A percentile compares a stretch with the other conserved stretches of the same genome.
Evolutionary conservation across 306 rosid species (phyloP).

Genomic region (Ammopiptanthus mongolicus): DNA sequence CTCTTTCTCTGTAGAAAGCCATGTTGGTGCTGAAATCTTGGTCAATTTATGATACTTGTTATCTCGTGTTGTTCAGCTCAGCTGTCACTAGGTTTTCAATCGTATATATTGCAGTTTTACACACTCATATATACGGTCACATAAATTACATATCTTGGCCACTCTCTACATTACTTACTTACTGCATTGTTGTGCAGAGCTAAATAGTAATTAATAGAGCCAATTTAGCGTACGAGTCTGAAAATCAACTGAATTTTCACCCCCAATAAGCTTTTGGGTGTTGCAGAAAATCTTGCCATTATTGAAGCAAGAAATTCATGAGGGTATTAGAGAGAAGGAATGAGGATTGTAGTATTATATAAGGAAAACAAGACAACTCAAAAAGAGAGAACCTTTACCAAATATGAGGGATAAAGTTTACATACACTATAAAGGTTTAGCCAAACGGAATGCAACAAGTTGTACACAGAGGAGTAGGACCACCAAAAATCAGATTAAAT

Average conservation of each 20-base stretch:
- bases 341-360: not conserved
- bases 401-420: constrained; percentile 20
- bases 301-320: not conserved
- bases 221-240: not conserved
- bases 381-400: constrained; percentile 25
- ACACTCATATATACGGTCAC: not conserved
- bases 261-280: not conserved
- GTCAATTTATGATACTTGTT: constrained; percentile 21
- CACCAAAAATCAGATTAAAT: constrained; percentile 39
- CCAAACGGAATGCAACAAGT: constrained; percentile 35
- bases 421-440: constrained; percentile 19
- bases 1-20: constrained; percentile 37
- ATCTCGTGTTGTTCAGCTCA: constrained; percentile 8
- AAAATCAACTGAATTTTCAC: constrained; percentile 6
- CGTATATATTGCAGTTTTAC: constrained; percentile 22
- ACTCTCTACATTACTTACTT: too few relatives aligned
- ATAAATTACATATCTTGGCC: not conserved
- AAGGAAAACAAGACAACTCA: not conserved
- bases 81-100: constrained; percentile 13
- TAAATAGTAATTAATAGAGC: not conserved
- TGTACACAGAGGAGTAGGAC: constrained; percentile 38
- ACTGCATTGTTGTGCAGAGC: constrained; percentile 5
- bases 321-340: not conserved
- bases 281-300: not conserved
- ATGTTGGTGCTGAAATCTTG: constrained; percentile 43